Evolutionary conservation across 1,284 basidiomycete species (phyloP).

Genomic region (Exobasidium rhododendri): DNA sequence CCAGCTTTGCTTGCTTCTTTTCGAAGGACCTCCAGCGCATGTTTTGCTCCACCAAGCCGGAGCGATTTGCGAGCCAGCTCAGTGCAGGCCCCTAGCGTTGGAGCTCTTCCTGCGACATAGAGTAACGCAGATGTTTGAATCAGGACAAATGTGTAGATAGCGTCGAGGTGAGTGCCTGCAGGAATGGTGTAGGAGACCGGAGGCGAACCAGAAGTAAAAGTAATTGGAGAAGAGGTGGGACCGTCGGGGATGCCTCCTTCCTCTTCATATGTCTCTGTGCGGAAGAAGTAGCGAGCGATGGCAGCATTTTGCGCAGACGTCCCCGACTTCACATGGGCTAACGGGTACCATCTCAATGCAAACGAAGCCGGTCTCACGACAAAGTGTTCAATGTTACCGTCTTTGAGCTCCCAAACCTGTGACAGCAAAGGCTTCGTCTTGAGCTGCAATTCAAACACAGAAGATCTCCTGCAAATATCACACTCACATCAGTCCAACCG

Average conservation of each 20-base stretch:
- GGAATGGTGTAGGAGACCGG: constrained; percentile 26
- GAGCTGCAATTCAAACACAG: constrained; percentile 7
- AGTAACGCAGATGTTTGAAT: constrained; percentile 48
- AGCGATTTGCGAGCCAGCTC: constrained; percentile 26
- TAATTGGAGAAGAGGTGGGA: constrained; percentile 5
- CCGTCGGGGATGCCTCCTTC: background rate
- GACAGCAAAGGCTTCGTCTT: background rate
- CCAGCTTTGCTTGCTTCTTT: constrained; percentile 18
- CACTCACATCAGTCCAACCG: constrained; percentile 73
- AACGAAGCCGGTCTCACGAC: constrained; percentile 43
- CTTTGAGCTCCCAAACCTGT: constrained; percentile 43
- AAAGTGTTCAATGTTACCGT: constrained; percentile 35
- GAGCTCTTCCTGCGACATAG: constrained; percentile 39
- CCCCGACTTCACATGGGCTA: constrained; percentile 39
- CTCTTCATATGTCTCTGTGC: constrained; percentile 3
- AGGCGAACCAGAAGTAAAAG: background rate
- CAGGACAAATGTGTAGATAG: constrained; percentile 47
- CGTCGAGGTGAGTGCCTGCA: constrained; percentile 27
- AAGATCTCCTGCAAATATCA: background rate
- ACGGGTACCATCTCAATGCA: constrained; percentile 34
- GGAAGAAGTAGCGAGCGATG: constrained; percentile 40
- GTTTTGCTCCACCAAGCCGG: constrained; percentile 27
- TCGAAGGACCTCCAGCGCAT: constrained; percentile 30
- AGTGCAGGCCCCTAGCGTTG: constrained; percentile 16
- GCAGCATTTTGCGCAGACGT: constrained; percentile 44